Percentiles rank a stretch among this genome's conserved stretches.
Conservation (phyloP, 2,329 filamentous ascomycete genomes). For the Botrytis byssoidea region DNA sequence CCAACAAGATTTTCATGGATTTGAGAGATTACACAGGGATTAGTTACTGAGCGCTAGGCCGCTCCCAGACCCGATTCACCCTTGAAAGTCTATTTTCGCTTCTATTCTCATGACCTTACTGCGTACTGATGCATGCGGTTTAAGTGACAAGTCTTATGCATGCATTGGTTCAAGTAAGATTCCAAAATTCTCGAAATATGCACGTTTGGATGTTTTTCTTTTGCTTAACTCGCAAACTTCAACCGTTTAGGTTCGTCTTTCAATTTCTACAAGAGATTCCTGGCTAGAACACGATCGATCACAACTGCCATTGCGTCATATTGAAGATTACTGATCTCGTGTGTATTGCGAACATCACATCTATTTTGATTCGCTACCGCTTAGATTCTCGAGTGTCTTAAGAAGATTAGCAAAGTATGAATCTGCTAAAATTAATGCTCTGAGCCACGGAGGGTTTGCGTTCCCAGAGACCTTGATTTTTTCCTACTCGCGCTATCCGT, state of each 20-base stretch:
- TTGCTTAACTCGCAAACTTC: not conserved
- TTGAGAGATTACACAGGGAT: not conserved
- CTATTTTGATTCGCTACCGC: too few relatives aligned
- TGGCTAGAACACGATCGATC: constrained; percentile 1
- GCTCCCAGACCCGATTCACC: not conserved
- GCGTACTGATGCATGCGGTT: not conserved
- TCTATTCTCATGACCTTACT: not conserved
- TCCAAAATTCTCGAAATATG: not conserved
- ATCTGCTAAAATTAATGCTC: not conserved
- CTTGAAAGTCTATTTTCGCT: not conserved
- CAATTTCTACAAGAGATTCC: not conserved
- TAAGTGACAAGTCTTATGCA: constrained; percentile 3
- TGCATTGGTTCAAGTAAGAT: not conserved
- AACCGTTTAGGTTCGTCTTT: constrained; percentile 1
- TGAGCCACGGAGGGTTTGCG: not conserved
- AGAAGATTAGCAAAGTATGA: not conserved
- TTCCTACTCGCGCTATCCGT: not conserved
- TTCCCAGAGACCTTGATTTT: not conserved
- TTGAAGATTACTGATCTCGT: not conserved
- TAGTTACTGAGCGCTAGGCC: not conserved
- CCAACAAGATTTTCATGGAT: not conserved
- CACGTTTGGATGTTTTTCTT: not conserved
- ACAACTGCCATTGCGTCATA: not conserved
- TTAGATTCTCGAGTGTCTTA: not conserved
- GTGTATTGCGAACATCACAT: not conserved